phyloP scores from a whole-genome alignment of 495 filamentous ascomycete species.

The Xylaria nigripes region DNA sequence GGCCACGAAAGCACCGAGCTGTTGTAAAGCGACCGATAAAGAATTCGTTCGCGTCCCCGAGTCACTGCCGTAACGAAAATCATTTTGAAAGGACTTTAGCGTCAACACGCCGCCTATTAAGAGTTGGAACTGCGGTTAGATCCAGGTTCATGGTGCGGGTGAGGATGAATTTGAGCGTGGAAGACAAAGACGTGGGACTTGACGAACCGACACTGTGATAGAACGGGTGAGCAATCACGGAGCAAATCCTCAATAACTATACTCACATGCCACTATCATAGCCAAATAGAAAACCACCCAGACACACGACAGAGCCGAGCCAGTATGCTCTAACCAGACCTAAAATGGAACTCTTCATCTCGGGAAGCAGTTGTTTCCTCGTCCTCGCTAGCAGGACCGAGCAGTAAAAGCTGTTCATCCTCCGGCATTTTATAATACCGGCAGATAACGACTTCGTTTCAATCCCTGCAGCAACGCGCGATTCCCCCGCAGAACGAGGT shows the following conservation, averaged over 20 bases:
- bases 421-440: constrained; percentile 11
- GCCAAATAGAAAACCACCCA: constrained; percentile 35
- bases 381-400: constrained; percentile 20
- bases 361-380: constrained; percentile 26
- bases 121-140: neutral
- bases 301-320: constrained; percentile 41
- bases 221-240: neutral
- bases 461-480: neutral
- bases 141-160: neutral
- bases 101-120: constrained; percentile 33
- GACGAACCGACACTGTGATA: constrained; percentile 22
- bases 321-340: constrained; percentile 45
- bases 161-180: neutral
- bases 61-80: constrained; percentile 25
- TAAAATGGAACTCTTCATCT: constrained; percentile 24
- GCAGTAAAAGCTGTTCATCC: constrained; percentile 11
- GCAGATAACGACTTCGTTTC: neutral
- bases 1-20: constrained; percentile 29
- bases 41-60: constrained; percentile 18
- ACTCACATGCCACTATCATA: constrained; percentile 35
- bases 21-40: constrained; percentile 21
- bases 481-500: too few relatives aligned
- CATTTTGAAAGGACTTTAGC: constrained; percentile 20
- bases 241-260: neutral
- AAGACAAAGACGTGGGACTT: neutral